Conservation (phyloP, 2,329 filamentous ascomycete species). For the Xylaria sp. region DNA sequence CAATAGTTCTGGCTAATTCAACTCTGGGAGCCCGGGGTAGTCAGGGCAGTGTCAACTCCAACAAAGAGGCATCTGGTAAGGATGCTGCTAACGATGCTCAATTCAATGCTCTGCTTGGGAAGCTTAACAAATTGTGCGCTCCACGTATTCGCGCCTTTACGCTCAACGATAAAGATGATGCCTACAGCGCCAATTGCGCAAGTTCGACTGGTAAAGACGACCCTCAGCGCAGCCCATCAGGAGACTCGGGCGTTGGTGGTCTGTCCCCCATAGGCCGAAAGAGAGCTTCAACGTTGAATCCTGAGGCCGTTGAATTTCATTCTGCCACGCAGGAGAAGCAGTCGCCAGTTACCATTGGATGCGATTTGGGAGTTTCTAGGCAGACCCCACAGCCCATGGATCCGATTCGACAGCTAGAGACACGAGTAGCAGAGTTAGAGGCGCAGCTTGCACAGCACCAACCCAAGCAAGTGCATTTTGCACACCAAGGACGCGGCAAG, state of each 20-base stretch:
- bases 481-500: slow-evolving; percentile 13
- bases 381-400: slow-evolving; percentile 10
- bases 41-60: neutral
- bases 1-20: slow-evolving; percentile 22
- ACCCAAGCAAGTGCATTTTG: slow-evolving; percentile 7
- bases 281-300: slow-evolving; percentile 41
- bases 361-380: neutral
- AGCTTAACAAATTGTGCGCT: slow-evolving; percentile 40
- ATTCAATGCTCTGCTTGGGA: slow-evolving; percentile 41
- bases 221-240: slow-evolving; percentile 26
- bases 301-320: slow-evolving; percentile 44
- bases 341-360: slow-evolving; percentile 8
- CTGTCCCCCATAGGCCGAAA: slow-evolving; percentile 27
- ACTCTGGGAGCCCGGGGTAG: neutral
- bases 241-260: slow-evolving; percentile 38
- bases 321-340: slow-evolving; percentile 14
- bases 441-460: slow-evolving; percentile 29
- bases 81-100: slow-evolving; percentile 15
- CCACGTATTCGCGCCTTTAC: slow-evolving; percentile 31
- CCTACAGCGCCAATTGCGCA: neutral
- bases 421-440: slow-evolving; percentile 36
- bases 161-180: slow-evolving; percentile 21
- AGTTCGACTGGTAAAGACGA: neutral
- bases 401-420: slow-evolving; percentile 29
- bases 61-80: slow-evolving; percentile 5